Conservation (phyloP, 2,329 filamentous ascomycete species). For the Atkinsonella hypoxylon region DNA sequence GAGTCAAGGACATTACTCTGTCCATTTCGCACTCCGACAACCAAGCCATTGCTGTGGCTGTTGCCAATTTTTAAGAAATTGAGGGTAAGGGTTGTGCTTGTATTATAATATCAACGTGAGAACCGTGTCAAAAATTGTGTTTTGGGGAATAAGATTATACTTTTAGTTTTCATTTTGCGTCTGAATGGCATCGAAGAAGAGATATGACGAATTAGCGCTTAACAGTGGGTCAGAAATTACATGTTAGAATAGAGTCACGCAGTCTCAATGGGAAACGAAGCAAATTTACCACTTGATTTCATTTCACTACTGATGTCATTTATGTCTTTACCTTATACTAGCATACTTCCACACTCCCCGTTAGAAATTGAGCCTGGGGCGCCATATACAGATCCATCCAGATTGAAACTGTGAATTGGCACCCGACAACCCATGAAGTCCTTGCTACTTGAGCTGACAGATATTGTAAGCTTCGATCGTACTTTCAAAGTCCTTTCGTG, state of each 20-base stretch:
- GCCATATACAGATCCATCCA: too few relatives aligned
- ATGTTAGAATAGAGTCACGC: slow-evolving; percentile 3
- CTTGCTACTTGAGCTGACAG: too few relatives aligned
- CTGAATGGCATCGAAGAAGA: neutral
- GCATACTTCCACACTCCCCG: too few relatives aligned
- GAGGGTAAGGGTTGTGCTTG: slow-evolving; percentile 7
- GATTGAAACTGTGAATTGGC: too few relatives aligned
- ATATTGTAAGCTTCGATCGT: too few relatives aligned
- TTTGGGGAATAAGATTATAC: too few relatives aligned
- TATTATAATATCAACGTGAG: neutral
- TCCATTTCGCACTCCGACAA: slow-evolving; percentile 93
- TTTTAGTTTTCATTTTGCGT: neutral
- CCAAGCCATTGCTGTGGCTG: slow-evolving; percentile 89
- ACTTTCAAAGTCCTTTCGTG: too few relatives aligned
- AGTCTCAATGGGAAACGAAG: slow-evolving; percentile 4
- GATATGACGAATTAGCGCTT: neutral
- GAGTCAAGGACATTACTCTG: slow-evolving; percentile 78
- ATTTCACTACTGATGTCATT: too few relatives aligned
- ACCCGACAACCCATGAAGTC: too few relatives aligned
- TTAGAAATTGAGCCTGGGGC: too few relatives aligned
- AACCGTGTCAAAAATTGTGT: neutral
- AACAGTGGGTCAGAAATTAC: neutral
- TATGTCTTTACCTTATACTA: neutral
- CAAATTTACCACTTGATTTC: neutral
- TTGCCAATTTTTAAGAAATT: slow-evolving; percentile 56